phyloP scores from a whole-genome alignment of 169 alveolate genomes.

The Plasmodium falciparum region DNA sequence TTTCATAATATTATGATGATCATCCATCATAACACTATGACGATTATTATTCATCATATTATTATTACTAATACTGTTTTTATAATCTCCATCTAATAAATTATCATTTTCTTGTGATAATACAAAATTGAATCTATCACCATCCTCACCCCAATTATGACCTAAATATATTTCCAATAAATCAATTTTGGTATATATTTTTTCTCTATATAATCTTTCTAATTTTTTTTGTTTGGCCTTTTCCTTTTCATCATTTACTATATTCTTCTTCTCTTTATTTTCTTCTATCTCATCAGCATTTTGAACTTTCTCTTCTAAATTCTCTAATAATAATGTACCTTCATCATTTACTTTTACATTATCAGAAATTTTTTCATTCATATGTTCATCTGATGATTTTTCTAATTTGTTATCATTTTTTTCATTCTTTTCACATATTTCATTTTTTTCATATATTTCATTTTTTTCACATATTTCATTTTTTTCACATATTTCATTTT shows the following conservation, averaged over 20 bases:
- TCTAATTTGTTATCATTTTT: neutral
- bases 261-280: constrained; percentile 1
- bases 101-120: constrained; percentile 25
- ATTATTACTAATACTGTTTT: constrained; percentile 13
- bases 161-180: constrained; percentile 66
- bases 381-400: neutral
- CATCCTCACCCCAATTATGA: constrained; percentile 24
- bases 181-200: constrained; percentile 42
- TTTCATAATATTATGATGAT: neutral
- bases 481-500: neutral
- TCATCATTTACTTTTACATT: neutral
- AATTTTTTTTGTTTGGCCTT: constrained; percentile 14
- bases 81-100: constrained; percentile 15
- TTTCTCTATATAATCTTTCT: constrained; percentile 20
- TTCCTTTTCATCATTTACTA: neutral
- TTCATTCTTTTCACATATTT: neutral
- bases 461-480: neutral
- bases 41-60: neutral
- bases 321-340: neutral
- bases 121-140: constrained; percentile 39
- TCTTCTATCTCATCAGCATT: neutral
- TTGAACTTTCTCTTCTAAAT: constrained; percentile 39
- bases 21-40: constrained; percentile 1
- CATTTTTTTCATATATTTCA: neutral
- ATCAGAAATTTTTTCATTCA: neutral